phyloP scores from a whole-genome alignment of 2,329 filamentous ascomycete species.

The Monosporascus ibericus region DNA sequence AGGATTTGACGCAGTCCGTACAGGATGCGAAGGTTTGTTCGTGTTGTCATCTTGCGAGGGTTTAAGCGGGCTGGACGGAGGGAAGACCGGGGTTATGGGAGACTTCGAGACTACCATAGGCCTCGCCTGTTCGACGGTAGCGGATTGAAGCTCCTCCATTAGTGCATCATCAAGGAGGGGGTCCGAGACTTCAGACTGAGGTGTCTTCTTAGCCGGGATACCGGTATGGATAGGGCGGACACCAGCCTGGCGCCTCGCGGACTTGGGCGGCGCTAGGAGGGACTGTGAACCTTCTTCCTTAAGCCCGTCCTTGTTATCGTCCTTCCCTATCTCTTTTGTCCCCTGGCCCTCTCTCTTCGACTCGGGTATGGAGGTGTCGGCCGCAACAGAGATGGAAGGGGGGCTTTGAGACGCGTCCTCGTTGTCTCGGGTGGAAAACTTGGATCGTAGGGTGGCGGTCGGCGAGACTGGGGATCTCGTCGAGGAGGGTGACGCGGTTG shows the following conservation, averaged over 20 bases:
- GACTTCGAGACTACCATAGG: constrained; percentile 74
- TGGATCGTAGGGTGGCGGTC: constrained; percentile 33
- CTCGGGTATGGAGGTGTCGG: background rate
- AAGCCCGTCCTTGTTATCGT: background rate
- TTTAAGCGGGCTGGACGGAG: constrained; percentile 26
- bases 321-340: too few relatives aligned
- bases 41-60: constrained; percentile 8
- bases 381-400: background rate
- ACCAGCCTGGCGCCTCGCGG: constrained; percentile 28
- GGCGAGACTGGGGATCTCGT: constrained; percentile 5
- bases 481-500: constrained; percentile 15
- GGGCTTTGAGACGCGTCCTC: background rate
- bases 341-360: background rate
- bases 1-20: constrained; percentile 45
- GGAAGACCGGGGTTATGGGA: constrained; percentile 64
- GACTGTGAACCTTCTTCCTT: constrained; percentile 10
- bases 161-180: constrained; percentile 67
- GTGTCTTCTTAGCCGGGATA: constrained; percentile 28
- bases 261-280: constrained; percentile 17
- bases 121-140: constrained; percentile 77
- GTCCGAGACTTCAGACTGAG: constrained; percentile 35
- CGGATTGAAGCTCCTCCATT: constrained; percentile 79
- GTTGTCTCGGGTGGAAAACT: constrained; percentile 36
- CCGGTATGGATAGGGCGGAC: constrained; percentile 53
- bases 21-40: constrained; percentile 23